Evolutionary conservation across 192 early-diverging fungal species (phyloP), one percentile per base, ranked within the genome.

Genomic region (Linderina pennispora): DNA sequence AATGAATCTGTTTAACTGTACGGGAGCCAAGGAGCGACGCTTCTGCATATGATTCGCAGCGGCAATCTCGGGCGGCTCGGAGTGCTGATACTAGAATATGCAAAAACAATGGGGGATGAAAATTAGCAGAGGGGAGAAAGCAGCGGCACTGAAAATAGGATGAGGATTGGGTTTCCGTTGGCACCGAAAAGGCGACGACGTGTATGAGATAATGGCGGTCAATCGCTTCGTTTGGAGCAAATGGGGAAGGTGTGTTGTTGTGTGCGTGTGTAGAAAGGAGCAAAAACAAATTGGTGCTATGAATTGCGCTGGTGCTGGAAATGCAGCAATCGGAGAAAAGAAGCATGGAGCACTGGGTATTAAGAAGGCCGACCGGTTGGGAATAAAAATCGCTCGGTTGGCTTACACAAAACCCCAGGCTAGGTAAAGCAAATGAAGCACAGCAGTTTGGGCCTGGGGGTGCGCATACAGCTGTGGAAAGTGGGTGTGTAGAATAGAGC

Each of bases 61-160:
- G 18, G 34, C 50, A 19, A 62, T 55, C 23, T 69, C 65, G 43
- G 53, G 59, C 40, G 59, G 65, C 40, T 69, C 65, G 8, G 63
- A 33, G 47, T n/a, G 48, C 35, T 53, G 56, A 45, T 69, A 62
- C 58, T 69, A 69, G 5, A 3, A 41, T 31, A 17, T 13, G 35
- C 14, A 17, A 13, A 36, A 14, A 36, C 0, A 36, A 36, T 36
- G 7, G 14, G 14, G 18, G 35, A 17, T 16, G 35, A 36, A 13
- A 16, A 14, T 38, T 9, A 6, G 17, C 36, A 5, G 8, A 6
- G 7, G 17, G 11, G 21, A 38, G 17, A 20, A 16, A 38, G 10
- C 17, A 20, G 8, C 8, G 18, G 36, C 36, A 38, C 36, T 8
- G 17, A 4, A 18, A 38, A 38, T 20, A 17, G 18, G 7, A 39